These are phyloP conservation scores for Chaetomium tenue DNA, from an alignment of 495 filamentous ascomycete species.

Conservation along the genomic window DNA sequence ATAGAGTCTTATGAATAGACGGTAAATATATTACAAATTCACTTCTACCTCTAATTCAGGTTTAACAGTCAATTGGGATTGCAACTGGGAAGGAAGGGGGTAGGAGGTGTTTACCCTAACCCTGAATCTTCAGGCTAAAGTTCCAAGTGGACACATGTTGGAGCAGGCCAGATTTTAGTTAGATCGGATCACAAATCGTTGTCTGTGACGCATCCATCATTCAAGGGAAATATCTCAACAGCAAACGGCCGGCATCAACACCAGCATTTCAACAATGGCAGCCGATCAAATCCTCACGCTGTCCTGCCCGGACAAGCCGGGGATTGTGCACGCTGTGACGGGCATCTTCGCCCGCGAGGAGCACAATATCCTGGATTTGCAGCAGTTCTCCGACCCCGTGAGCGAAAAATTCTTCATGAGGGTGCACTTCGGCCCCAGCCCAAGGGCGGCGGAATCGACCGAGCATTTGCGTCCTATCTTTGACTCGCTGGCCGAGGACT, in stretches of 20 bases:
- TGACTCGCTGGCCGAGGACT: conserved; percentile 52
- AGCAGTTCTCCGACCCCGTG: conserved; percentile 67
- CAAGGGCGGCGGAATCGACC: conserved; percentile 32
- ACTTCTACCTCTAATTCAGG: no score
- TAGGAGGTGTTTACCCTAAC: conserved; percentile 1
- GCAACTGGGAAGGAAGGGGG: not conserved
- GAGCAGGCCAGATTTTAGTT: not conserved
- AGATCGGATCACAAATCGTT: not conserved
- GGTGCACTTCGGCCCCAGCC: conserved; percentile 61
- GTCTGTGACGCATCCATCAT: conserved; percentile 17
- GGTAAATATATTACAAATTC: no score
- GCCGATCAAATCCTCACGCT: conserved; percentile 69
- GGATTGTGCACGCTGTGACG: conserved; percentile 75
- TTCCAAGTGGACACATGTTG: not conserved
- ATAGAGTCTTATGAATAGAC: no score
- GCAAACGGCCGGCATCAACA: conserved; percentile 5
- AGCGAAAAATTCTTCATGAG: conserved; percentile 75
- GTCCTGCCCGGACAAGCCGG: conserved; percentile 70
- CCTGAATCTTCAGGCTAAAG: not conserved
- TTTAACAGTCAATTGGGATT: no score
- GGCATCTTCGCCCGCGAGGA: conserved; percentile 62
- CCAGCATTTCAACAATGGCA: conserved; percentile 34
- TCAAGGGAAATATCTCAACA: conserved; percentile 3
- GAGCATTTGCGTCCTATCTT: conserved; percentile 53
- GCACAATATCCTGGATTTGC: conserved; percentile 71